Conservation (phyloP, 2,329 filamentous ascomycete species). For the Fusarium sp. region DNA sequence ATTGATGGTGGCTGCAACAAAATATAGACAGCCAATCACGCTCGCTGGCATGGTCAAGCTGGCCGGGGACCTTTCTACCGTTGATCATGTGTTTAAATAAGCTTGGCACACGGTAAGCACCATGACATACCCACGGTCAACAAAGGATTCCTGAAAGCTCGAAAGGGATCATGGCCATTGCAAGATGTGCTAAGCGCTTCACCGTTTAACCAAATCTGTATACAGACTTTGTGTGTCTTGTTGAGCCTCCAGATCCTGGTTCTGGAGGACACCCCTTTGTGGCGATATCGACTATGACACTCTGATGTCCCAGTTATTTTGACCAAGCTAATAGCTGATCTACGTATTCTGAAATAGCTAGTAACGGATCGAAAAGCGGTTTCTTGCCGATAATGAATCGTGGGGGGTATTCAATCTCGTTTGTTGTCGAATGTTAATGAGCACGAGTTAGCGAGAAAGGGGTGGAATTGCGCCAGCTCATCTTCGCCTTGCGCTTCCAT, state of each 20-base stretch:
- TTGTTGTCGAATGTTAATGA: not conserved
- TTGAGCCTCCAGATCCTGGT: not conserved
- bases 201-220: not conserved
- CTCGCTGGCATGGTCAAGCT: slow-evolving; percentile 31
- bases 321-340: not conserved
- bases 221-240: not conserved
- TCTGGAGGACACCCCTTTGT: slow-evolving; percentile 18
- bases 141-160: not conserved
- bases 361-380: not conserved
- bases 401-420: not conserved
- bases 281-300: slow-evolving; percentile 24
- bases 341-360: not conserved
- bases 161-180: not conserved
- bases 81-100: slow-evolving; percentile 39
- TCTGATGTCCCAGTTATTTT: slow-evolving; percentile 30
- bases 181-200: not conserved
- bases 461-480: slow-evolving; percentile 17
- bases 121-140: slow-evolving; percentile 4
- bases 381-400: not conserved
- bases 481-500: slow-evolving; percentile 16
- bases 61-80: slow-evolving; percentile 33
- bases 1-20: slow-evolving; percentile 35
- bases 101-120: slow-evolving; percentile 29
- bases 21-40: slow-evolving; percentile 39
- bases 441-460: slow-evolving; percentile 6